Conservation (phyloP, 192 early-diverging fungal genomes). For the Rhizophagus sp. region DNA sequence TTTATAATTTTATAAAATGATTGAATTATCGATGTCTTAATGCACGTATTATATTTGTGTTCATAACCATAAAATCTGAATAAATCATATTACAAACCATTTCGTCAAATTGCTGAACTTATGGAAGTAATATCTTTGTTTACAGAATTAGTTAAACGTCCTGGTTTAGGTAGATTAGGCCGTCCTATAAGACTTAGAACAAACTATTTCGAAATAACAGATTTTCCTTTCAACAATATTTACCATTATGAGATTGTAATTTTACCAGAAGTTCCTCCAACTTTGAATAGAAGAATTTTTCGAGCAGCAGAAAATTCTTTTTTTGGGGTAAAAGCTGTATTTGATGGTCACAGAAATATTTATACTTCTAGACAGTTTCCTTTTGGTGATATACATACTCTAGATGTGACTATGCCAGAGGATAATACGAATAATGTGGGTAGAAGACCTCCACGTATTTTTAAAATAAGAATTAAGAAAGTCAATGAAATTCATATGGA, state of each 20-base stretch:
- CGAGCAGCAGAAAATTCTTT: conserved; percentile 51
- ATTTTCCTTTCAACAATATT: conserved; percentile 62
- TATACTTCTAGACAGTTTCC: conserved; percentile 61
- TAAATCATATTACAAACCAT: too few relatives aligned
- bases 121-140: too few relatives aligned
- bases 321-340: conserved; percentile 54
- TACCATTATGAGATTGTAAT: conserved; percentile 89
- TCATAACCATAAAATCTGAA: too few relatives aligned
- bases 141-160: conserved; percentile 39
- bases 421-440: conserved; percentile 34
- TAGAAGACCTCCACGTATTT: conserved; percentile 50
- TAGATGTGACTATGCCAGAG: conserved; percentile 54
- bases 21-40: too few relatives aligned
- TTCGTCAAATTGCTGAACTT: too few relatives aligned
- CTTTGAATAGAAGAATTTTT: conserved; percentile 71
- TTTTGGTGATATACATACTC: conserved; percentile 56
- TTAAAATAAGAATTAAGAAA: conserved; percentile 67
- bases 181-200: conserved; percentile 44
- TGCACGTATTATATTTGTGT: too few relatives aligned
- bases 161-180: conserved; percentile 48
- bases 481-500: conserved; percentile 66
- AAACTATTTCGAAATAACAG: conserved; percentile 81
- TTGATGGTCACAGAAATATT: conserved; percentile 70
- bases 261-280: conserved; percentile 73
- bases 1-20: too few relatives aligned